These are phyloP conservation scores for Coccomyxa sp. DNA, from an alignment of 139 green algal genomes.

Conservation along the genomic window DNA sequence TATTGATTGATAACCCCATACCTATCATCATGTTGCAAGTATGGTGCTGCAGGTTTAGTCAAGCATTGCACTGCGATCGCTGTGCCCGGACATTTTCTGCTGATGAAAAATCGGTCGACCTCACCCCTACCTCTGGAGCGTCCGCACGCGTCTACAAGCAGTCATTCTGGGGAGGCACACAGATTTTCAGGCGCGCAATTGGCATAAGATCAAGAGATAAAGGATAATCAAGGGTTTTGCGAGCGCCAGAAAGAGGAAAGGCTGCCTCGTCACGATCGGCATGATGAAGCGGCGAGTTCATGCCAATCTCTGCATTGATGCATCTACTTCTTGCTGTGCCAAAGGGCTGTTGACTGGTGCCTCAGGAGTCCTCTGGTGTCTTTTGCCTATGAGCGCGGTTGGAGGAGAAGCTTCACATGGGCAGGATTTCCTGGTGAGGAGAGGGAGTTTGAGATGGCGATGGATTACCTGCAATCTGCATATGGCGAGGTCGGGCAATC, in stretches of 20 bases:
- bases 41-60: not conserved
- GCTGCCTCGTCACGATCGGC: too few relatives aligned
- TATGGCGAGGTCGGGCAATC: slow-evolving; percentile 8
- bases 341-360: not conserved
- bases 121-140: not conserved
- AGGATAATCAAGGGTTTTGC: too few relatives aligned
- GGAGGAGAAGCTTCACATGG: slow-evolving; percentile 84
- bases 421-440: slow-evolving; percentile 59
- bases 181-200: slow-evolving; percentile 17
- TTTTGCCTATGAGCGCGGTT: slow-evolving; percentile 93
- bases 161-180: slow-evolving; percentile 11
- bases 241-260: too few relatives aligned
- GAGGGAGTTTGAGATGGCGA: slow-evolving; percentile 65
- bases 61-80: not conserved
- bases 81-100: not conserved
- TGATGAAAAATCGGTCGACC: not conserved
- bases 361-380: slow-evolving; percentile 70
- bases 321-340: not conserved
- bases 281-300: not conserved
- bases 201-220: too few relatives aligned
- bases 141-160: not conserved
- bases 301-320: not conserved
- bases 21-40: too few relatives aligned
- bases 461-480: slow-evolving; percentile 48
- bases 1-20: too few relatives aligned